phyloP scores from a whole-genome alignment of 768 basidiomycete species.

The Podaxis pistillaris region DNA sequence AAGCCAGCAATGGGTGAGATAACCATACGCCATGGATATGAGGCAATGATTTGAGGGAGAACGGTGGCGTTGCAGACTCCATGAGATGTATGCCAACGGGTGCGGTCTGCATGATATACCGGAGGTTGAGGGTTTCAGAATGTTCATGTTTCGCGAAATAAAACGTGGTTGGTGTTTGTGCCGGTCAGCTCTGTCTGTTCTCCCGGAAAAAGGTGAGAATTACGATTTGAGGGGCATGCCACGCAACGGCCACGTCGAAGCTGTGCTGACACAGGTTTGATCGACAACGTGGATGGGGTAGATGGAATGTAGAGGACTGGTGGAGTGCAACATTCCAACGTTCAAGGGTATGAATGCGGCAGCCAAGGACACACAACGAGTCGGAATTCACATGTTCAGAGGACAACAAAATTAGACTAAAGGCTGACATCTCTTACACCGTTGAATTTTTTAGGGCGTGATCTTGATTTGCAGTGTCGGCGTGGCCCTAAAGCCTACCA shows the following conservation, averaged over 20 bases:
- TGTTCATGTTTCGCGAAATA: neutral
- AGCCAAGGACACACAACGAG: neutral
- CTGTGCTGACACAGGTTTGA: constrained; percentile 13
- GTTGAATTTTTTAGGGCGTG: neutral
- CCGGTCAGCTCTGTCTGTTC: neutral
- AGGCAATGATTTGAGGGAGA: neutral
- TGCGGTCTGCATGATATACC: neutral
- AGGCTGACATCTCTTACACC: neutral
- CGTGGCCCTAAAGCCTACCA: neutral
- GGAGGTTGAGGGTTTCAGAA: neutral
- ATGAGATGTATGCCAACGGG: neutral
- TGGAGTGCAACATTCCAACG: constrained; percentile 1
- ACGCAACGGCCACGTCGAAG: constrained; percentile 11
- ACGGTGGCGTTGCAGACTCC: neutral
- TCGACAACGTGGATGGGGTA: neutral
- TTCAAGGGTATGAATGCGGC: constrained; percentile 8
- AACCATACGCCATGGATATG: neutral
- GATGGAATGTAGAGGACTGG: neutral
- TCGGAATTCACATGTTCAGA: neutral
- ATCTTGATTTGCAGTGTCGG: constrained; percentile 9
- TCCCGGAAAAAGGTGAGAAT: constrained; percentile 6
- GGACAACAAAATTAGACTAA: neutral
- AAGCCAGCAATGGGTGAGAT: neutral
- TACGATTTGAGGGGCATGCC: neutral
- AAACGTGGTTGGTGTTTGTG: neutral